Percentiles rank a stretch among this genome's conserved stretches.
Conservation (phyloP, 2,329 filamentous ascomycete species). For the Microascus cirrosus region DNA sequence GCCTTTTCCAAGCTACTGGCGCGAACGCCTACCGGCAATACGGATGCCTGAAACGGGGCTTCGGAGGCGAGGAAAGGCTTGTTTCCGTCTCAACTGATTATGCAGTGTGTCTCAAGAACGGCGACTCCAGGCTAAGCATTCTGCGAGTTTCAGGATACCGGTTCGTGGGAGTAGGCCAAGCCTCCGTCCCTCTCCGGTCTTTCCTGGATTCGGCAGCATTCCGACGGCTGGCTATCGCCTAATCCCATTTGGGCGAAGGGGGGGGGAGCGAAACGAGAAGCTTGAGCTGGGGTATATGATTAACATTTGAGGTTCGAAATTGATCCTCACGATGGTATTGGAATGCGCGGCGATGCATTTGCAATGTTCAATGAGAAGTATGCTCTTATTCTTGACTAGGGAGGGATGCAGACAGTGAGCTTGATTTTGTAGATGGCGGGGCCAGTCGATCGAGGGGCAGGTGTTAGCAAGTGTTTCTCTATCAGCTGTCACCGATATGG, state of each 20-base stretch:
- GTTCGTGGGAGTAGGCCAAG: background rate
- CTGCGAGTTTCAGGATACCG: background rate
- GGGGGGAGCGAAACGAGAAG: background rate
- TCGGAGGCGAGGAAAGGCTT: background rate
- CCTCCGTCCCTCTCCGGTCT: background rate
- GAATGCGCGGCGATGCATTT: too few species aligned
- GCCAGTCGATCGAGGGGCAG: background rate
- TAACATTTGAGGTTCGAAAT: background rate
- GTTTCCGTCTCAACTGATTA: background rate
- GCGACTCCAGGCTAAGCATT: background rate
- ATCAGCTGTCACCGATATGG: background rate
- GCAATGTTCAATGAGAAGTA: too few species aligned
- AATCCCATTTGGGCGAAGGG: background rate
- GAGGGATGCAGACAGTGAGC: background rate
- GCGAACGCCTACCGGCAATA: background rate
- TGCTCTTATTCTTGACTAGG: too few species aligned
- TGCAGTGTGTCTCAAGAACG: background rate
- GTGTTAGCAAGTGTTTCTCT: background rate
- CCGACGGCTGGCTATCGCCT: background rate
- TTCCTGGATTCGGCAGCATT: background rate
- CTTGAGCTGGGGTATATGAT: background rate
- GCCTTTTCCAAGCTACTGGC: too few species aligned
- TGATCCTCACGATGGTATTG: background rate
- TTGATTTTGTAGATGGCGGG: background rate
- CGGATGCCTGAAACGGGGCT: background rate